These are phyloP conservation scores for Colletotrichum sansevieriae DNA, from an alignment of 2,329 filamentous ascomycete genomes.

Conservation along the genomic window DNA sequence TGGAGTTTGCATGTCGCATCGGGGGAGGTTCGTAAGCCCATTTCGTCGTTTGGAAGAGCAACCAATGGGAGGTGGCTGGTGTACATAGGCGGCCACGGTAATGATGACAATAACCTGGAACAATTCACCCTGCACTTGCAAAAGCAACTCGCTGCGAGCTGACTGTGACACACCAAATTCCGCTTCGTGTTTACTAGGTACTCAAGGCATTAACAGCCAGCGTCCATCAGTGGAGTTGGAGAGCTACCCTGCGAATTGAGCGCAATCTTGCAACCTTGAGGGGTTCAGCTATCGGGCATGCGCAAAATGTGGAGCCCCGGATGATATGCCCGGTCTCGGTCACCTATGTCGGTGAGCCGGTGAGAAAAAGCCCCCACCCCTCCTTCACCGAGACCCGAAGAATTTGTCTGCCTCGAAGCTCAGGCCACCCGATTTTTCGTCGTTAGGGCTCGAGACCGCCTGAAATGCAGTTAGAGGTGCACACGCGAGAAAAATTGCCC, in stretches of 20 bases:
- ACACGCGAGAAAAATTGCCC: slow-evolving; percentile 43
- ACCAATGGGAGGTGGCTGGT: slow-evolving; percentile 25
- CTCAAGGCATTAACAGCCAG: slow-evolving; percentile 6
- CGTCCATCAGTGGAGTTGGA: slow-evolving; percentile 10
- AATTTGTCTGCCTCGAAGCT: slow-evolving; percentile 39
- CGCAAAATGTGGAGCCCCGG: neutral
- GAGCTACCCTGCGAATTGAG: slow-evolving; percentile 6
- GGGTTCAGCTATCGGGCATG: neutral
- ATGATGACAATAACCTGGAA: slow-evolving; percentile 32
- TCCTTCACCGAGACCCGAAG: neutral
- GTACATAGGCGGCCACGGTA: slow-evolving; percentile 41
- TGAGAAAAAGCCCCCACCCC: neutral
- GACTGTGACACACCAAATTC: neutral
- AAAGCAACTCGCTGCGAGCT: neutral
- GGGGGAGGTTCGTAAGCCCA: slow-evolving; percentile 32
- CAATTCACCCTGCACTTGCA: neutral
- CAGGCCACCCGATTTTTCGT: slow-evolving; percentile 38
- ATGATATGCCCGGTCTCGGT: slow-evolving; percentile 13
- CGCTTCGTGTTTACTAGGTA: neutral
- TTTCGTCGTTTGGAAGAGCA: slow-evolving; percentile 28
- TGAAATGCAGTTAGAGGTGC: slow-evolving; percentile 35
- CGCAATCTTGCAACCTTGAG: neutral
- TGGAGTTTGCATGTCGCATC: slow-evolving; percentile 39
- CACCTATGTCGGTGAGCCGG: neutral
- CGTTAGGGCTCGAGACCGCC: slow-evolving; percentile 49